Percentiles rank a stretch among this genome's conserved stretches.
These are phyloP conservation scores for Kondoa subrosea DNA, from an alignment of 768 basidiomycete genomes.

Conservation along the genomic window DNA sequence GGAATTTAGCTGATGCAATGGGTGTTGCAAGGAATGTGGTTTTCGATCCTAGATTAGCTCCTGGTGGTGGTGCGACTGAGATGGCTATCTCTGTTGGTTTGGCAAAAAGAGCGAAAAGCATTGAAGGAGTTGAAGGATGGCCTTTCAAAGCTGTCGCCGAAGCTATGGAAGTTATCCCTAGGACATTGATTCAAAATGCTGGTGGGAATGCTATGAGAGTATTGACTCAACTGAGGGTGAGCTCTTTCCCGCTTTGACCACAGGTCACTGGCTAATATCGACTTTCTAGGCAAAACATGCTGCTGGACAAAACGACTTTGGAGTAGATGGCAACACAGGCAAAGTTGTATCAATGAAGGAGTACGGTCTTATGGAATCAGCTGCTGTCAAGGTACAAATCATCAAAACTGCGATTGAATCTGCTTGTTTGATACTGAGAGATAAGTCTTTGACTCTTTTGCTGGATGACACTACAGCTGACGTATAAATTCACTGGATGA, in stretches of 20 bases:
- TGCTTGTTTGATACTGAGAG: neutral
- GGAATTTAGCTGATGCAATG: conserved; percentile 95
- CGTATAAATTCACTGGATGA: conserved; percentile 86
- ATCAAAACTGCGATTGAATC: conserved; percentile 86
- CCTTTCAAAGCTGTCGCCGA: conserved; percentile 84
- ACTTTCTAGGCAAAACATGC: conserved; percentile 71
- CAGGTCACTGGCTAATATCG: neutral
- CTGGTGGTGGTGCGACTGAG: conserved; percentile 92
- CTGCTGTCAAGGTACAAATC: conserved; percentile 95
- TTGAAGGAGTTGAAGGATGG: conserved; percentile 78
- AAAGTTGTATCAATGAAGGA: conserved; percentile 89
- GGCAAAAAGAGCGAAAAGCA: conserved; percentile 50
- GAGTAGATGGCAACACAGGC: conserved; percentile 88
- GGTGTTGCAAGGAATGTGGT: conserved; percentile 90
- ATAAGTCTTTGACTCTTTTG: conserved; percentile 8
- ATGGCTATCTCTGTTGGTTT: conserved; percentile 89
- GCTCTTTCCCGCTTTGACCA: conserved; percentile 27
- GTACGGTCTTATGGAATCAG: conserved; percentile 86
- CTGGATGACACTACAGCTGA: conserved; percentile 49
- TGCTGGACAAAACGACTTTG: conserved; percentile 75
- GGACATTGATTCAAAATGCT: conserved; percentile 84
- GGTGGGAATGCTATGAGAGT: conserved; percentile 89
- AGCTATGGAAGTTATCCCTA: conserved; percentile 91
- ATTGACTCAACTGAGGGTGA: conserved; percentile 75
- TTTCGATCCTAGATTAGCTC: conserved; percentile 83